Conservation (phyloP, 139 green algal species). For the Tetradesmus lagerheimii region DNA sequence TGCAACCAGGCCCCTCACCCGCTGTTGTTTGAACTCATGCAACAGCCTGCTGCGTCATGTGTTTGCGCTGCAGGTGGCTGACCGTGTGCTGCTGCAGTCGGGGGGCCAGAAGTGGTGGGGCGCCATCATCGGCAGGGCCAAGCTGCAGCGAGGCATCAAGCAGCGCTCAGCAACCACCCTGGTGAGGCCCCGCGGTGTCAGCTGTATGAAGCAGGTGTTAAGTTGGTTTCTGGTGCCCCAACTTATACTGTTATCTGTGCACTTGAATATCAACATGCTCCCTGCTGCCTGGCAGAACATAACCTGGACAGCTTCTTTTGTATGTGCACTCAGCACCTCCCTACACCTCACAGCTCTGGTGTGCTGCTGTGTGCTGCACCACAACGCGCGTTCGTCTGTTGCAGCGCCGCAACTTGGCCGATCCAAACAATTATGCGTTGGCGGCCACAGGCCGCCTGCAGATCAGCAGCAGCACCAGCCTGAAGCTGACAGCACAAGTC, state of each 20-base stretch:
- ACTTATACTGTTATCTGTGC: too few relatives aligned
- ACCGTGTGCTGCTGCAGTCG: slow-evolving; percentile 70
- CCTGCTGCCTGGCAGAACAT: too few relatives aligned
- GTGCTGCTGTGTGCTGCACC: not conserved
- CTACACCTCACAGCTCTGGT: slow-evolving; percentile 12
- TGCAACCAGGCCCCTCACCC: not conserved
- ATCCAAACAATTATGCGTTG: slow-evolving; percentile 50
- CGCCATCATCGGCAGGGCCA: slow-evolving; percentile 61
- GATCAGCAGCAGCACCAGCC: not conserved
- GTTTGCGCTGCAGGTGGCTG: slow-evolving; percentile 74
- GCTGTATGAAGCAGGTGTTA: not conserved
- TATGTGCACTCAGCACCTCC: too few relatives aligned
- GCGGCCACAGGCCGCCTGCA: slow-evolving; percentile 35
- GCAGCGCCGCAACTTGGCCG: slow-evolving; percentile 16
- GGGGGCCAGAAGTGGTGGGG: slow-evolving; percentile 75
- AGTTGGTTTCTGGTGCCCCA: too few relatives aligned
- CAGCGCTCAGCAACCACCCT: not conserved
- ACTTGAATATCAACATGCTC: too few relatives aligned
- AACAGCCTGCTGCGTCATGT: not conserved
- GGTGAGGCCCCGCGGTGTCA: too few relatives aligned
- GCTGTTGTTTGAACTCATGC: too few relatives aligned
- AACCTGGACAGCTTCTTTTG: too few relatives aligned
- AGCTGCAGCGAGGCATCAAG: slow-evolving; percentile 54
- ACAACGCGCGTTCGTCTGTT: not conserved
- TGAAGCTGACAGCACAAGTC: not conserved